Conservation (phyloP, 352 stramenopile species). For the Pythium graminicola region DNA sequence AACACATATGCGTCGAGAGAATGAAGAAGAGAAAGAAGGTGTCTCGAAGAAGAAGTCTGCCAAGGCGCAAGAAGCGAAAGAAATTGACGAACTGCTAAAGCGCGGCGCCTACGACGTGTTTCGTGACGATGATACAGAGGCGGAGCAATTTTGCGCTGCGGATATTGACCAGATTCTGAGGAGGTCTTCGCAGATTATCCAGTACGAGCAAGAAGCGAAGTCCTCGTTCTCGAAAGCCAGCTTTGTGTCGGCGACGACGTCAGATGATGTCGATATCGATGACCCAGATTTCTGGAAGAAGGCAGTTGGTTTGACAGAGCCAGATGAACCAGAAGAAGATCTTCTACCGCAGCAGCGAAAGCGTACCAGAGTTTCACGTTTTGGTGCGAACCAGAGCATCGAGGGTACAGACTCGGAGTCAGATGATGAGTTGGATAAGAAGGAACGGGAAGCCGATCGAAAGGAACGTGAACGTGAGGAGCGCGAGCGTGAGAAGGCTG, state of each 20-base stretch:
- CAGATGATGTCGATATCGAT: conserved; percentile 95
- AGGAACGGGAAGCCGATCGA: conserved; percentile 38
- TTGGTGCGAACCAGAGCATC: conserved; percentile 37
- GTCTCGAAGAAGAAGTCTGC: conserved; percentile 45
- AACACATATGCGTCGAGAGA: conserved; percentile 86
- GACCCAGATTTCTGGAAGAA: conserved; percentile 99
- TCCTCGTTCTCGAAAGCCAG: conserved; percentile 90
- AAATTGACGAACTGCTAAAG: conserved; percentile 90
- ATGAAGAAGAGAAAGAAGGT: conserved; percentile 61
- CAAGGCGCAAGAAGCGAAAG: conserved; percentile 82
- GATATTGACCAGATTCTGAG: conserved; percentile 98
- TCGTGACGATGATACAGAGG: conserved; percentile 85
- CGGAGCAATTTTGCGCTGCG: conserved; percentile 94
- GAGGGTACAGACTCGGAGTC: conserved; percentile 55
- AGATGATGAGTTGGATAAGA: conserved; percentile 47
- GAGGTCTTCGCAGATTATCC: conserved; percentile 73
- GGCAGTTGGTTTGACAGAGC: conserved; percentile 84
- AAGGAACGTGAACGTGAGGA: conserved; percentile 39
- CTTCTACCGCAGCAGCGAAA: conserved; percentile 77
- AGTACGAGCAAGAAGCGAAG: conserved; percentile 80
- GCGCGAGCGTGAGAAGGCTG: conserved; percentile 29
- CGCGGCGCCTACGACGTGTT: conserved; percentile 90
- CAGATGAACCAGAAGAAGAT: conserved; percentile 51
- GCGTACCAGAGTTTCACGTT: conserved; percentile 77
- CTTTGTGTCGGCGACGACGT: conserved; percentile 86